A percentile compares a stretch with the other conserved stretches of the same genome.
Evolutionary conservation across 306 rosid species (phyloP).

Genomic region (Rosa multiflora): DNA sequence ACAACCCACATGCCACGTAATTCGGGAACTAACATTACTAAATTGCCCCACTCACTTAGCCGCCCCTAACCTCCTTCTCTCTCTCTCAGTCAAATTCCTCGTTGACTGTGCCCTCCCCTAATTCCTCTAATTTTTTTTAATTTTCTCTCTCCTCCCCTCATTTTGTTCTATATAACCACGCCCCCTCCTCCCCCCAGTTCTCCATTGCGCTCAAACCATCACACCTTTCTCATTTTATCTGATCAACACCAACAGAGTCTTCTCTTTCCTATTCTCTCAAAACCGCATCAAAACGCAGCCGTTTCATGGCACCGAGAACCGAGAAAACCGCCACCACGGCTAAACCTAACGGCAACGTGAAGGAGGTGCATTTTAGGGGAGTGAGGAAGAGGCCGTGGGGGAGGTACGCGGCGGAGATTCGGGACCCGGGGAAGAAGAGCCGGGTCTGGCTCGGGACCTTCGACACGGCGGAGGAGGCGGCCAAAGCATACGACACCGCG

Average conservation of each 20-base stretch:
- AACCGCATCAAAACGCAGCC: not conserved
- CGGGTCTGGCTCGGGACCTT: conserved; percentile 99
- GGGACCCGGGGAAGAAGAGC: conserved; percentile 94
- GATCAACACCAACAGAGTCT: not conserved
- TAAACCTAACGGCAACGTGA: conserved; percentile 31
- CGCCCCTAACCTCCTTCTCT: conserved; percentile 35
- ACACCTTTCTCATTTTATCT: not conserved
- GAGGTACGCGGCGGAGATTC: conserved; percentile 92
- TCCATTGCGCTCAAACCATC: conserved; percentile 9
- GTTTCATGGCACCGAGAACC: conserved; percentile 68
- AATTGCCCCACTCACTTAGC: conserved; percentile 37
- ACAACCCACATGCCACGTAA: conserved; percentile 78
- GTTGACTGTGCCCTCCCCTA: conserved; percentile 42
- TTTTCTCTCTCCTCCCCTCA: conserved; percentile 11
- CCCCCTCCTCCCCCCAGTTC: not conserved
- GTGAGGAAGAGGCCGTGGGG: conserved; percentile 99
- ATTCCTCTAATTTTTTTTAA: not conserved
- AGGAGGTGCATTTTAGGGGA: conserved; percentile 89
- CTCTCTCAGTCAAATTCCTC: conserved; percentile 54
- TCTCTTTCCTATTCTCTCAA: not conserved
- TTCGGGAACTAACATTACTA: conserved; percentile 32
- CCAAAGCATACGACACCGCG: conserved; percentile 85
- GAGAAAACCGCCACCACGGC: conserved; percentile 41
- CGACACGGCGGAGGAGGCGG: conserved; percentile 96
- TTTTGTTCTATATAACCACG: conserved; percentile 40